Base-by-base conservation (phyloP, 1,284 basidiomycete species). In the Coniophora puteana region DNA sequence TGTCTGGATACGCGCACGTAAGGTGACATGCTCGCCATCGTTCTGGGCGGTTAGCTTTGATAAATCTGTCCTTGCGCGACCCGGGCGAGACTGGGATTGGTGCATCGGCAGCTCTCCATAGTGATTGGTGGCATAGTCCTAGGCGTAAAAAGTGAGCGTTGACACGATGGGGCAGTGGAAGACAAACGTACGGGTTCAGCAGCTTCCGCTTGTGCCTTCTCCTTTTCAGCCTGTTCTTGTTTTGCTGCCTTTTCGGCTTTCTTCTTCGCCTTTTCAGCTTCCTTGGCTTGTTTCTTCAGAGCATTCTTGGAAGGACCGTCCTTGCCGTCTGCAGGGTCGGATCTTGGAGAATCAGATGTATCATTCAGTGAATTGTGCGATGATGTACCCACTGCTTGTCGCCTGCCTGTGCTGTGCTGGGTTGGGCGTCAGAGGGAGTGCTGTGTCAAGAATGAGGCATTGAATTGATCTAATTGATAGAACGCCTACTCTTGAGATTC, bases 31-130 rank as follows among this genome's bases (percentile, higher is more conserved):
- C 61, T 95, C 72, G n/a, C 87, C 91, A 53, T 89, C 76, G 46
- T 74, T 72, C 42, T 78, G 75, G 18, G 81, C 72, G 31, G 76
- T 77, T 41, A 99, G 70, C 11, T 80, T 68, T 22, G 71, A 65
- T 51, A 99, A 88, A 53, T 85, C 72, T 55, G 62, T 75, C 61
- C 72, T 72, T 50, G 66, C 55, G 37, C 61, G 62, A 34, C 68
- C 63, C 18, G 74, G 63, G 34, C 84, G 78, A 12, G 74, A 79
- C 62, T 93, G 87, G 17, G 93, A 97, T 67, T 96, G 92, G 68
- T 98, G 90, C 40, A 99, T 70, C 16, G 93, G 92, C 11, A 94
- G 76, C 54, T 82, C 77, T 45, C 96, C 96, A 65, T 99, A 99
- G 67, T 84, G 90, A 43, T 88, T 81, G 25, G 74, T 68, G 6